phyloP scores from a whole-genome alignment of 257 asterid species.

The Capsicum pubescens region DNA sequence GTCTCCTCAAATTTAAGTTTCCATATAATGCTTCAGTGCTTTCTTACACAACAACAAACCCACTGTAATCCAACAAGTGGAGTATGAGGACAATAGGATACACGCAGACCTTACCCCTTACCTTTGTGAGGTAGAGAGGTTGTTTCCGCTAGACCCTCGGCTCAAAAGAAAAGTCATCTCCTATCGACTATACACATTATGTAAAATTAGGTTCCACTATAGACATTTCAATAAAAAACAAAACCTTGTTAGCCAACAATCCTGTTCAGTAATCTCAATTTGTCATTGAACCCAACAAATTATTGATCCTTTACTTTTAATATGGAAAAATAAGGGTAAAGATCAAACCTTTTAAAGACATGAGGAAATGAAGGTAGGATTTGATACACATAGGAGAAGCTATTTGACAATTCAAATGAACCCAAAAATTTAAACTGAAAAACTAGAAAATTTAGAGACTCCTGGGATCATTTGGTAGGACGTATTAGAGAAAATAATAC shows the following conservation, averaged over 20 bases:
- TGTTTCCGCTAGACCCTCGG: too few relatives aligned
- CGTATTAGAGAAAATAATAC: too few relatives aligned
- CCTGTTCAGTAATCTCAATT: not conserved
- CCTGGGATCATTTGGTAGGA: too few relatives aligned
- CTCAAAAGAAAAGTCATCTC: not conserved
- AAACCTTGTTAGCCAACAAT: not conserved
- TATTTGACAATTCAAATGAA: not conserved
- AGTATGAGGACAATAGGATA: too few relatives aligned
- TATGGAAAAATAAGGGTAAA: not conserved
- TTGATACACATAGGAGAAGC: not conserved
- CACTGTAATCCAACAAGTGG: too few relatives aligned
- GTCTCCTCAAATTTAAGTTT: not conserved
- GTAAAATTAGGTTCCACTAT: not conserved
- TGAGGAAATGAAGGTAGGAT: not conserved
- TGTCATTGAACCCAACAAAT: too few relatives aligned
- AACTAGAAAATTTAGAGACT: not conserved
- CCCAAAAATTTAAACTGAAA: constrained; percentile 1
- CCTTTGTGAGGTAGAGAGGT: too few relatives aligned
- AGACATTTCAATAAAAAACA: not conserved
- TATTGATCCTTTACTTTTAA: not conserved
- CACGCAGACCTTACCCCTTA: too few relatives aligned
- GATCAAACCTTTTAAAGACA: not conserved
- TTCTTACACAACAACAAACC: not conserved
- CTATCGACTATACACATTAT: not conserved
- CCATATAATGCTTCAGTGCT: not conserved